Percentiles rank a stretch among this genome's conserved stretches.
These are phyloP conservation scores for Climacium dendroides DNA, from an alignment of 225 moss, liverwort and hornwort genomes.

Conservation along the genomic window DNA sequence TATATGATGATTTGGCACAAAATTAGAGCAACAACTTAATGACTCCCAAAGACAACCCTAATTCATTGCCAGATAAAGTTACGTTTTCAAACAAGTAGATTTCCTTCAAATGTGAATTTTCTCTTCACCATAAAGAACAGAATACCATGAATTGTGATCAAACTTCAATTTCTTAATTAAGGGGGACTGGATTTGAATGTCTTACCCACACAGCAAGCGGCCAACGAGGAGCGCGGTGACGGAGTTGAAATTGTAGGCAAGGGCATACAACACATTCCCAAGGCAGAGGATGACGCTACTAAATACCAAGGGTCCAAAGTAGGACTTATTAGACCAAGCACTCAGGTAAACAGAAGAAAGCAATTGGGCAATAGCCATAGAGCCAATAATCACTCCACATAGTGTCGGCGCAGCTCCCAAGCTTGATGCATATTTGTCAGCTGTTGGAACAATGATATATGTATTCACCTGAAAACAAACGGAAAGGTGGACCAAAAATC, in stretches of 20 bases:
- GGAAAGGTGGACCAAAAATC: background rate
- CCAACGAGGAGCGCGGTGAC: constrained; percentile 62
- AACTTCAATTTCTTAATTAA: background rate
- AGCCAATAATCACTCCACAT: constrained; percentile 74
- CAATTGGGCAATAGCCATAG: constrained; percentile 78
- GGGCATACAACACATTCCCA: constrained; percentile 66
- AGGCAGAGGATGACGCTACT: constrained; percentile 62
- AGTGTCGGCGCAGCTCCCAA: constrained; percentile 71
- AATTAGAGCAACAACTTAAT: background rate
- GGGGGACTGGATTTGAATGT: background rate
- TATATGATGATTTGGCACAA: background rate
- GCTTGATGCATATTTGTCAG: constrained; percentile 62
- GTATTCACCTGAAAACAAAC: constrained; percentile 52
- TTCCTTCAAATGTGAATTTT: background rate
- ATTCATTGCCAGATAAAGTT: background rate
- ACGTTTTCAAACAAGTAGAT: background rate
- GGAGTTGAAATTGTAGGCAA: constrained; percentile 70
- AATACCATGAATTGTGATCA: background rate
- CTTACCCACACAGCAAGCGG: constrained; percentile 89
- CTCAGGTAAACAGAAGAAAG: constrained; percentile 79
- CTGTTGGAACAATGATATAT: constrained; percentile 76
- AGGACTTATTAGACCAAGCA: constrained; percentile 82
- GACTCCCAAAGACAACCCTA: background rate
- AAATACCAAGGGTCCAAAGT: constrained; percentile 65
- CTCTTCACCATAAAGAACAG: background rate